Evolutionary conservation across 495 filamentous ascomycete species (phyloP).

Genomic region (Penicillium malachiteum): DNA sequence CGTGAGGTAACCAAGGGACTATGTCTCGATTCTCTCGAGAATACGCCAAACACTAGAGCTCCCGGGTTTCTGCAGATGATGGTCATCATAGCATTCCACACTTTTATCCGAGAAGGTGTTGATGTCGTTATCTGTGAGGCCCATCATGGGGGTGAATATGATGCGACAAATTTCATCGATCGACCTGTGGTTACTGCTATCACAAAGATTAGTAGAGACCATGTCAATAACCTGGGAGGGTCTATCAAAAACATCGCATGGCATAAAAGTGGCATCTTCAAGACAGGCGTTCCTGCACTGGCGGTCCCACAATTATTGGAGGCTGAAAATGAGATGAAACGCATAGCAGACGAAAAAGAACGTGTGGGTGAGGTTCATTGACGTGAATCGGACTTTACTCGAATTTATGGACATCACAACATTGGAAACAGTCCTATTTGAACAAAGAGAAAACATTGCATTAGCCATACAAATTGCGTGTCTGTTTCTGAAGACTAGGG

Average conservation of each 20-base stretch:
- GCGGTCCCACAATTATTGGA: constrained; percentile 59
- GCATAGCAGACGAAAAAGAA: constrained; percentile 64
- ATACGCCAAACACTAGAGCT: not conserved
- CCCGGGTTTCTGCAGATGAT: constrained; percentile 55
- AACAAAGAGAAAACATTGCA: constrained; percentile 40
- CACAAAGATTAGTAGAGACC: constrained; percentile 77
- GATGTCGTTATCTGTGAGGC: constrained; percentile 69
- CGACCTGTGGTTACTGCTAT: constrained; percentile 67
- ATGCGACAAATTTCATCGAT: constrained; percentile 76
- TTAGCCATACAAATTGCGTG: constrained; percentile 33
- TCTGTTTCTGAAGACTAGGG: constrained; percentile 23
- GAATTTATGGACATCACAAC: too few species aligned
- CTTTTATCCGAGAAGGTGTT: constrained; percentile 64
- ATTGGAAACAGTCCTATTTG: constrained; percentile 29
- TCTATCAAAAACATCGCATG: constrained; percentile 82
- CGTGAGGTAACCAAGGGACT: constrained; percentile 59
- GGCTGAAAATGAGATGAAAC: constrained; percentile 57
- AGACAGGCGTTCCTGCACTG: constrained; percentile 62
- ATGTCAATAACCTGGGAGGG: constrained; percentile 67
- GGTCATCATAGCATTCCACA: constrained; percentile 69
- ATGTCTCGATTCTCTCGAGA: constrained; percentile 15
- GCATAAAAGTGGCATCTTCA: constrained; percentile 89
- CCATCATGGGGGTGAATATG: constrained; percentile 65
- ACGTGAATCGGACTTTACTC: constrained; percentile 46
- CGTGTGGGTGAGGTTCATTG: constrained; percentile 37